Evolutionary conservation across 1,284 basidiomycete genomes (phyloP).

Genomic region (Hemileia vastatrix): DNA sequence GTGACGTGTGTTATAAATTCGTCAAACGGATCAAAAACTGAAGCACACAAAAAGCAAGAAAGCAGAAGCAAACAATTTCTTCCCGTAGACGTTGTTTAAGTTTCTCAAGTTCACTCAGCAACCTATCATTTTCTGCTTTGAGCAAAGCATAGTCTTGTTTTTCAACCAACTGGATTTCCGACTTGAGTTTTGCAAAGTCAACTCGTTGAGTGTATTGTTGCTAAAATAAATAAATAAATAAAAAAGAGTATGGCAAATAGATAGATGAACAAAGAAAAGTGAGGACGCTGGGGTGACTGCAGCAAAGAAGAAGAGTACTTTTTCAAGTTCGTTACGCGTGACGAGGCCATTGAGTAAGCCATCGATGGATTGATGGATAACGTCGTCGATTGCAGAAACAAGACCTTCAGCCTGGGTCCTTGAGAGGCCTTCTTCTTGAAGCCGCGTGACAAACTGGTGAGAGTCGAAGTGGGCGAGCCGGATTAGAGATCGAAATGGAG

Average conservation of each 20-base stretch:
- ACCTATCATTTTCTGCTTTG: slow-evolving; percentile 77
- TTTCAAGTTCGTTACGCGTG: slow-evolving; percentile 19
- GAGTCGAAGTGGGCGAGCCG: slow-evolving; percentile 75
- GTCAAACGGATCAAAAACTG: neutral
- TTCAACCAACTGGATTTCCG: slow-evolving; percentile 89
- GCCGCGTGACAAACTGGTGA: slow-evolving; percentile 77
- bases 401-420: slow-evolving; percentile 84
- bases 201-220: slow-evolving; percentile 92
- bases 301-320: neutral
- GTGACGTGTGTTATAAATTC: neutral
- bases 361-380: slow-evolving; percentile 81
- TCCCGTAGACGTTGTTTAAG: slow-evolving; percentile 88
- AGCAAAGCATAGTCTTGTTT: slow-evolving; percentile 94
- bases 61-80: slow-evolving; percentile 32
- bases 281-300: neutral
- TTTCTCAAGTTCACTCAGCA: slow-evolving; percentile 85
- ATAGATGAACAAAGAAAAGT: neutral
- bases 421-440: slow-evolving; percentile 76
- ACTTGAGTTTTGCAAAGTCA: slow-evolving; percentile 93
- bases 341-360: slow-evolving; percentile 11
- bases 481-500: neutral
- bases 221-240: slow-evolving; percentile 46
- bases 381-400: slow-evolving; percentile 86
- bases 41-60: neutral
- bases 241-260: neutral